Percentiles rank a stretch among this genome's conserved stretches.
Evolutionary conservation across 1,284 basidiomycete genomes (phyloP).

Genomic region (Cutaneotrichosporon dermatis): DNA sequence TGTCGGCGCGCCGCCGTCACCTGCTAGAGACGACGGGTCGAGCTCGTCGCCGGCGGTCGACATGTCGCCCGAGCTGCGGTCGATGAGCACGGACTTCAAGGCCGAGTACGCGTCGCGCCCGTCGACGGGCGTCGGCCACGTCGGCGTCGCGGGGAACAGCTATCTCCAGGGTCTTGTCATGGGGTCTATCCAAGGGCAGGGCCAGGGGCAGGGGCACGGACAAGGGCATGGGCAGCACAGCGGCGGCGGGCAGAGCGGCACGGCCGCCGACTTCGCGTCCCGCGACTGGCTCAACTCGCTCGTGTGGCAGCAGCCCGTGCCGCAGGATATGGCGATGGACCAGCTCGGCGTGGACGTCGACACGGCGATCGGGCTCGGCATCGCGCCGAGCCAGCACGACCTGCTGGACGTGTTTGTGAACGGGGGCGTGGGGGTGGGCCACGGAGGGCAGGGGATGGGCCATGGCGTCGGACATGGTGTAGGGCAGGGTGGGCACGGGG

Average conservation of each 20-base stretch:
- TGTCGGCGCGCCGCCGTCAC: neutral
- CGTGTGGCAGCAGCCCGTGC: conserved; percentile 3
- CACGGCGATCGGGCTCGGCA: conserved; percentile 6
- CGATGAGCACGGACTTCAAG: neutral
- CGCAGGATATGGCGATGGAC: neutral
- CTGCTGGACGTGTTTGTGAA: neutral
- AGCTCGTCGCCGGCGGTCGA: neutral
- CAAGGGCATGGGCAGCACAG: too few species aligned
- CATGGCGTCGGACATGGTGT: too few species aligned
- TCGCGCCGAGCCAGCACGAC: conserved; percentile 1
- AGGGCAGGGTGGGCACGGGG: neutral
- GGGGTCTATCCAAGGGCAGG: too few species aligned
- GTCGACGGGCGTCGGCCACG: neutral
- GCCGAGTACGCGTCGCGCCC: neutral
- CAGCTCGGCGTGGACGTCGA: neutral
- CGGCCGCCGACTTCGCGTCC: neutral
- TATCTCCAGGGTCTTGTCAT: too few species aligned
- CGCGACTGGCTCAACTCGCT: neutral
- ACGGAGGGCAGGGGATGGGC: neutral
- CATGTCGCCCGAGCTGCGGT: neutral
- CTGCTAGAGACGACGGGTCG: neutral
- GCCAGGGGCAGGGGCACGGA: too few species aligned
- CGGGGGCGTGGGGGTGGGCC: neutral
- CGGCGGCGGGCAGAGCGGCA: too few species aligned
- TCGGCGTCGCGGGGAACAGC: too few species aligned